Conservation (phyloP, 257 asterid species). For the Solanum chilense region DNA sequence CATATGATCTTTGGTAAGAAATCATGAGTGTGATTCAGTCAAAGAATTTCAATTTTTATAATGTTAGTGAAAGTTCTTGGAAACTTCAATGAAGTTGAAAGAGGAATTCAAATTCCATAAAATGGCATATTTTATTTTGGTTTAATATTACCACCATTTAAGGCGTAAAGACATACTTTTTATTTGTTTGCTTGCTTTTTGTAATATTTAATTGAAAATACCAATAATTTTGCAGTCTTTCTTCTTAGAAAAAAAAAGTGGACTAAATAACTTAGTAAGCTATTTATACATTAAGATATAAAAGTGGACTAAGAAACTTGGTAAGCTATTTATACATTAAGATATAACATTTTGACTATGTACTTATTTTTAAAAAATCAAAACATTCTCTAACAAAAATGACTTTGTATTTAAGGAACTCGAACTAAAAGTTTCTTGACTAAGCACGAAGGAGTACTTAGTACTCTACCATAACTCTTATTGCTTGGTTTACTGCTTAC, state of each 20-base stretch:
- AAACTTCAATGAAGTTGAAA: background rate
- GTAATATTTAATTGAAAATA: too few species aligned
- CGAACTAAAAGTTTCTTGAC: background rate
- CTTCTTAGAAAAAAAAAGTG: background rate
- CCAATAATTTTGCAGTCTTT: too few species aligned
- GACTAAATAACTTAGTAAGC: background rate
- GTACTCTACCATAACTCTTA: background rate
- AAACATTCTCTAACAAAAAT: too few species aligned
- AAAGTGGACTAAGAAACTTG: background rate
- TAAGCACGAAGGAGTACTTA: background rate
- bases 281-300: background rate
- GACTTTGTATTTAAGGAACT: too few species aligned
- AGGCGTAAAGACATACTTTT: too few species aligned
- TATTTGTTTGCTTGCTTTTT: too few species aligned
- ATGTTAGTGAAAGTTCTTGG: background rate
- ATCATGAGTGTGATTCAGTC: background rate
- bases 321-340: background rate
- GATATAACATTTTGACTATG: background rate
- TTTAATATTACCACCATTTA: too few species aligned
- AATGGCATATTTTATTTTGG: background rate
- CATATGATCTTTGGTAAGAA: background rate
- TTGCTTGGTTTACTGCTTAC: background rate
- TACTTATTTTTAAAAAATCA: too few species aligned
- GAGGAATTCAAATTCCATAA: background rate
- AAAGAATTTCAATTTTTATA: too few species aligned